Evolutionary conservation across 1,284 basidiomycete species (phyloP), one percentile per base, ranked within the genome.

Genomic region (Melampsora americana): DNA sequence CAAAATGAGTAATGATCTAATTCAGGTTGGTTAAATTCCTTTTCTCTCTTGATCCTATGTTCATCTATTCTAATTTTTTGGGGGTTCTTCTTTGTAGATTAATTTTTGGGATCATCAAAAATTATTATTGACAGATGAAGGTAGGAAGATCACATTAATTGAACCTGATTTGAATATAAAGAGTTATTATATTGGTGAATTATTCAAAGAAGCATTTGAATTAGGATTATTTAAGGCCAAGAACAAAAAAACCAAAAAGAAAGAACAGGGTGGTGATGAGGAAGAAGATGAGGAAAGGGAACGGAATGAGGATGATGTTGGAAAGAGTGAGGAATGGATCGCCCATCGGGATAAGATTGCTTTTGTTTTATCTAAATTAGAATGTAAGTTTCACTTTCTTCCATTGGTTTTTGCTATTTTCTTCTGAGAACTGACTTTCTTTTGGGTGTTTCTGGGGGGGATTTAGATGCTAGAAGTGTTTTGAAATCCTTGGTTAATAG

Each of bases 1-100:
- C 87, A 91, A 94, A 84, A 85, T 99, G 82, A 93, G 91, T 83
- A 93, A 96, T 82, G 93, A 94, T 79, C 89, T 92, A 62, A 84
- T 98, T 6, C 95, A 96, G 88, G 92, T 91, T 77, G 69, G 86
- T 82, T 32, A n/a, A n/a, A n/a, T n/a, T 53, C 14, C 2, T 3
- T 23, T 46, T 35, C 35, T 35, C 35, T 35, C n/a, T 35, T 35
- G 9, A 35, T 35, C 7, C 39, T 42, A 61, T 6, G 11, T 69
- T 30, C 48, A 14, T n/a, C 16, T 71, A 39, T 53, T 42, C 11
- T 64, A 7, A 5, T 28, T 9, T 35, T 59, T 11, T 30, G 12
- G 1, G 65, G 20, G 5, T 42, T 30, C 20, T 42, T 66, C 5
- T 35, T 12, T 39, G 16, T 48, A 74, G 72, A 74, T 74, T 32